phyloP scores from a whole-genome alignment of 2,329 filamentous ascomycete genomes.

The Xylariales sp. region DNA sequence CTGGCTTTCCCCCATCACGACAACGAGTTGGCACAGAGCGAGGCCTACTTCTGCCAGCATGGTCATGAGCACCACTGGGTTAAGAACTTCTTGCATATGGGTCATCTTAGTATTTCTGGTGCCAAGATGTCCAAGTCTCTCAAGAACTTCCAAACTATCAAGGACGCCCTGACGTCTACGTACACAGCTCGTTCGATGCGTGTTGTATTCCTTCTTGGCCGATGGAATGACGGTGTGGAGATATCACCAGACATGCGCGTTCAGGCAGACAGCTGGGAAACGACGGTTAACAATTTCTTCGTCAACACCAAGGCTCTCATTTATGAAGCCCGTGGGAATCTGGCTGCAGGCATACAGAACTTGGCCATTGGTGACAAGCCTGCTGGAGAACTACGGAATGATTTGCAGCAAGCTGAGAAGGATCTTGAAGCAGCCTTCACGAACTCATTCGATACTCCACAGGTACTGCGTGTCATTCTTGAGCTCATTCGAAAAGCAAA shows the following conservation, averaged over 20 bases:
- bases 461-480: conserved; percentile 72
- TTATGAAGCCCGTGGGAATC: conserved; percentile 36
- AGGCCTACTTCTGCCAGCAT: conserved; percentile 60
- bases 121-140: conserved; percentile 95
- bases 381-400: conserved; percentile 27
- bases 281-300: conserved; percentile 66
- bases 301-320: conserved; percentile 51
- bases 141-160: conserved; percentile 94
- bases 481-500: conserved; percentile 78
- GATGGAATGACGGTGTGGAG: conserved; percentile 88
- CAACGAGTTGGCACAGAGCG: conserved; percentile 75
- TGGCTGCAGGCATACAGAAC: conserved; percentile 18
- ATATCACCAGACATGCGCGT: conserved; percentile 80
- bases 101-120: conserved; percentile 82
- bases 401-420: conserved; percentile 49
- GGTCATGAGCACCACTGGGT: conserved; percentile 71
- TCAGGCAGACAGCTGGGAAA: conserved; percentile 74
- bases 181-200: conserved; percentile 79
- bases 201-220: conserved; percentile 81
- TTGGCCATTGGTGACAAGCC: conserved; percentile 30
- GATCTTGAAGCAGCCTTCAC: conserved; percentile 58
- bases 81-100: conserved; percentile 95
- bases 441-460: conserved; percentile 85
- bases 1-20: conserved; percentile 89
- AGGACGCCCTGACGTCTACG: conserved; percentile 65